These are phyloP conservation scores for Yarrowia yakushimensis DNA, from an alignment of 805 yeast genomes.

Conservation along the genomic window DNA sequence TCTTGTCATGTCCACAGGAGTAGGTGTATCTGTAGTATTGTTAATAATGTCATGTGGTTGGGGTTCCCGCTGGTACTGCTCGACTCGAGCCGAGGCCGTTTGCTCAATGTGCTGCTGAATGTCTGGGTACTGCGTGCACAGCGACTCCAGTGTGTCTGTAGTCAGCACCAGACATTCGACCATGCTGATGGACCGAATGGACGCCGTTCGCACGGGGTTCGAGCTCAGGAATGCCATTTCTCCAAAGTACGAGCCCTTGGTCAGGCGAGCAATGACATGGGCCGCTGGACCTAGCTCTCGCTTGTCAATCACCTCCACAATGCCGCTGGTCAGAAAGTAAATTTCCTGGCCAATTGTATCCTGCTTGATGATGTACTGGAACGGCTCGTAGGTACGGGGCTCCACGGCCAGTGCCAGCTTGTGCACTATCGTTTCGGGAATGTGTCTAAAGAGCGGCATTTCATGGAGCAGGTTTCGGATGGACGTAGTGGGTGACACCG, in stretches of 20 bases:
- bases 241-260: slow-evolving; percentile 67
- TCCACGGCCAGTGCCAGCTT: slow-evolving; percentile 62
- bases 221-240: slow-evolving; percentile 65
- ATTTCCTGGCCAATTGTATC: slow-evolving; percentile 62
- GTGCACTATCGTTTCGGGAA: slow-evolving; percentile 60
- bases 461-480: slow-evolving; percentile 56
- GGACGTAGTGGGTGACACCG: slow-evolving; percentile 1
- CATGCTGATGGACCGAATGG: slow-evolving; percentile 57
- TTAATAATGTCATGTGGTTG: neutral
- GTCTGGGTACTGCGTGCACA: slow-evolving; percentile 56
- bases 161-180: slow-evolving; percentile 60
- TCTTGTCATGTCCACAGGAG: neutral
- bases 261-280: slow-evolving; percentile 55
- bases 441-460: slow-evolving; percentile 54
- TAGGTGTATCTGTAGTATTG: neutral
- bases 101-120: slow-evolving; percentile 56
- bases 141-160: slow-evolving; percentile 50
- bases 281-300: slow-evolving; percentile 27
- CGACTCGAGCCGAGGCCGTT: slow-evolving; percentile 46
- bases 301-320: slow-evolving; percentile 59
- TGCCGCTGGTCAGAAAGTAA: slow-evolving; percentile 63
- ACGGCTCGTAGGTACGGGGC: slow-evolving; percentile 50
- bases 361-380: slow-evolving; percentile 57
- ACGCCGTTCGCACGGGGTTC: slow-evolving; percentile 50
- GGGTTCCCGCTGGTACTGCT: neutral